Percentiles rank a stretch among this genome's conserved stretches.
These are phyloP conservation scores for Tuber borchii DNA, from an alignment of 495 filamentous ascomycete genomes.

Conservation along the genomic window DNA sequence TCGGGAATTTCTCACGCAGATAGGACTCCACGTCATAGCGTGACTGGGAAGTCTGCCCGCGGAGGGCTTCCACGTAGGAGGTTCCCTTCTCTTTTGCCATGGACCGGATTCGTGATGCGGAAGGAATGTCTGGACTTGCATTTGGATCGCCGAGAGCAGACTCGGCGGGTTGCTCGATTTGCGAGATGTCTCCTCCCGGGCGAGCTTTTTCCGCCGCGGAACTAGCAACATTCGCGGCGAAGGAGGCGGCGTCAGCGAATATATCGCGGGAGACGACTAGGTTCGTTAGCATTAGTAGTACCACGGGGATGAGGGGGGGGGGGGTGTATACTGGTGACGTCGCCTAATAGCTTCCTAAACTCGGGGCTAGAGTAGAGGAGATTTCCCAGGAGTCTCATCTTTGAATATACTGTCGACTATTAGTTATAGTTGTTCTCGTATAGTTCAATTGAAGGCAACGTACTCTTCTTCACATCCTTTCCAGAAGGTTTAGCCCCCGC, in stretches of 20 bases:
- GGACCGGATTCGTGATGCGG: not conserved
- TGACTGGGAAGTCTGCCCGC: conserved; percentile 16
- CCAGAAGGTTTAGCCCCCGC: conserved; percentile 16
- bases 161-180: conserved; percentile 26
- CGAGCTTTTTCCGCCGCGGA: conserved; percentile 29
- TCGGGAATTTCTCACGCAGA: conserved; percentile 40
- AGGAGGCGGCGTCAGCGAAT: conserved; percentile 39
- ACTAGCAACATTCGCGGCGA: conserved; percentile 22
- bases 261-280: conserved; percentile 39
- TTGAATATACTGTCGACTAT: conserved; percentile 24
- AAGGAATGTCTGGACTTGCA: conserved; percentile 6
- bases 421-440: conserved; percentile 4
- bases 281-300: not conserved
- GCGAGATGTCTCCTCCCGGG: conserved; percentile 22
- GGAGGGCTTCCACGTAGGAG: conserved; percentile 20
- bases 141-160: conserved; percentile 7
- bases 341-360: conserved; percentile 35
- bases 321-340: conserved; percentile 23
- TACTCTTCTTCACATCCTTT: conserved; percentile 28
- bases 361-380: conserved; percentile 39
- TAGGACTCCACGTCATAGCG: conserved; percentile 39
- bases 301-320: not conserved
- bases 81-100: conserved; percentile 34
- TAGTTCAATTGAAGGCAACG: not conserved
- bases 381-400: conserved; percentile 25